phyloP scores from a whole-genome alignment of 305 asterid genomes.

The Fraxinus angustifolia region DNA sequence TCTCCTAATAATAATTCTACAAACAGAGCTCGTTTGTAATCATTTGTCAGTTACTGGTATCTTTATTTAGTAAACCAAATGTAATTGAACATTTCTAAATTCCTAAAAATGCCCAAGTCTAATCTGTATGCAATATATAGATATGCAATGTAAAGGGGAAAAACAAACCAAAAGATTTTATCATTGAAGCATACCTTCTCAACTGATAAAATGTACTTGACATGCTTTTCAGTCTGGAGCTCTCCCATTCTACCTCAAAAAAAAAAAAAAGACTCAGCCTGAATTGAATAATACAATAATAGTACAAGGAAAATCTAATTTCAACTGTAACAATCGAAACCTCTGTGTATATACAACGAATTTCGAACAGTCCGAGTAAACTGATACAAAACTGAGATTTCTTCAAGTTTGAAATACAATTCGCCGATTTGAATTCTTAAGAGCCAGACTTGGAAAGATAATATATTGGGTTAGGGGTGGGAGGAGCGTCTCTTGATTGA shows the following conservation, averaged over 20 bases:
- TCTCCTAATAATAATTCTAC: not conserved
- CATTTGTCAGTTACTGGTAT: not conserved
- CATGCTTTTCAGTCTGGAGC: constrained; percentile 53
- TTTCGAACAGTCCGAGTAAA: constrained; percentile 9
- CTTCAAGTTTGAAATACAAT: not conserved
- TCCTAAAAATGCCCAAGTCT: not conserved
- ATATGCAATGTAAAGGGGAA: not conserved
- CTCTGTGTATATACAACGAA: not conserved
- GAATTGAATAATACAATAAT: constrained; percentile 6
- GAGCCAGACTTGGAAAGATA: not conserved
- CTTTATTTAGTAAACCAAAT: not conserved
- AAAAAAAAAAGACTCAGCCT: not conserved
- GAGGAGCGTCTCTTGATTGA: not conserved
- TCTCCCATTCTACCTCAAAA: constrained; percentile 47
- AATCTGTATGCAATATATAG: not conserved
- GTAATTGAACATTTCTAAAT: not conserved
- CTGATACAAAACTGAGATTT: not conserved
- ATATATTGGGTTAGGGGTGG: not conserved
- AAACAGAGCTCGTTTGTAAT: not conserved
- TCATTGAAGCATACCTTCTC: constrained; percentile 45
- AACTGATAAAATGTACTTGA: constrained; percentile 45
- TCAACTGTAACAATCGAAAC: not conserved
- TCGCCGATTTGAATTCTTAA: not conserved
- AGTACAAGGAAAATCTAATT: not conserved
- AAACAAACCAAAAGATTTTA: not conserved